A percentile compares a stretch with the other conserved stretches of the same genome.
Conservation (phyloP, 2,329 filamentous ascomycete genomes). For the Alternaria panax region DNA sequence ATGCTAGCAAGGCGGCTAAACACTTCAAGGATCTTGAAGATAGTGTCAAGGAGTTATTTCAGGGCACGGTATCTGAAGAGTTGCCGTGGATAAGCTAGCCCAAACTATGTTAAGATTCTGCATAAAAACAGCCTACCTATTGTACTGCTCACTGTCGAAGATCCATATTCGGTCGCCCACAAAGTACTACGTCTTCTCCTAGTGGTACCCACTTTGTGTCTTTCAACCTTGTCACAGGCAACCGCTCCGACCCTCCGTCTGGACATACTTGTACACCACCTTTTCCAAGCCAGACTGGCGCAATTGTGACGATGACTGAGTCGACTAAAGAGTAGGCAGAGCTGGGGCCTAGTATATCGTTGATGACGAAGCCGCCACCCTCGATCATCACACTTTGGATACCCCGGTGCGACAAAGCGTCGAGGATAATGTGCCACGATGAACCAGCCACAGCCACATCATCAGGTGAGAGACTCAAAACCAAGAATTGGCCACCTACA, state of each 20-base stretch:
- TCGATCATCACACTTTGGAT: conserved; percentile 89
- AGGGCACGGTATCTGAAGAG: conserved; percentile 26
- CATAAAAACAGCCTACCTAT: neutral
- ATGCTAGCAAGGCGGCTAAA: conserved; percentile 22
- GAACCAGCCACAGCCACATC: neutral
- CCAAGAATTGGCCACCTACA: conserved; percentile 37
- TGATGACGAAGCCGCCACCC: conserved; percentile 83
- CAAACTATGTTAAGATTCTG: neutral
- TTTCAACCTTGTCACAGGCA: conserved; percentile 69
- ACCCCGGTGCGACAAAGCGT: conserved; percentile 47
- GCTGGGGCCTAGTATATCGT: conserved; percentile 67
- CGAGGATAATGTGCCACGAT: conserved; percentile 10
- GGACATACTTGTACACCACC: conserved; percentile 84
- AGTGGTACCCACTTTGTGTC: conserved; percentile 78
- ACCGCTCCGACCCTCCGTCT: conserved; percentile 57
- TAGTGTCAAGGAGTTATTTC: conserved; percentile 37
- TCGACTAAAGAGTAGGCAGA: conserved; percentile 62
- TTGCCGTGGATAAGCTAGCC: conserved; percentile 37
- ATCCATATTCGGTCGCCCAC: conserved; percentile 63
- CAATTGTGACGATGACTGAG: conserved; percentile 85
- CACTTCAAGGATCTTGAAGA: conserved; percentile 37
- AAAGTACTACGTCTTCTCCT: conserved; percentile 83
- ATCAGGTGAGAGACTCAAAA: neutral
- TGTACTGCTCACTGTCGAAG: neutral
- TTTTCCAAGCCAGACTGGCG: conserved; percentile 86